These are phyloP conservation scores for Vanrija pseudolonga DNA, from an alignment of 1,284 basidiomycete genomes.

Conservation along the genomic window DNA sequence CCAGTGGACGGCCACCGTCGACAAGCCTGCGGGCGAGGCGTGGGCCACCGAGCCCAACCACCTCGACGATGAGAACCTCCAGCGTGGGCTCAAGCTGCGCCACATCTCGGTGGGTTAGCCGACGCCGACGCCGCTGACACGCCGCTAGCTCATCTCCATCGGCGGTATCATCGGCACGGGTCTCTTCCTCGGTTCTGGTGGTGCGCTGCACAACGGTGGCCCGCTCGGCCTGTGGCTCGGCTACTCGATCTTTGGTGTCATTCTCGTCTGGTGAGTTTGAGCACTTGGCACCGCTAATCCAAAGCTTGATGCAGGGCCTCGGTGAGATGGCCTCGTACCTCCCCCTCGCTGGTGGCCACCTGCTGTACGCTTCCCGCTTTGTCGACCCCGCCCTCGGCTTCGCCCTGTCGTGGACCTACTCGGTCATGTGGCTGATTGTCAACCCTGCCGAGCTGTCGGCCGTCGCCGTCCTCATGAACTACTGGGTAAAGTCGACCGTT, in stretches of 20 bases:
- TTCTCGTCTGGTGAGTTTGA: not conserved
- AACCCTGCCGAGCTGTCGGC: conserved; percentile 12
- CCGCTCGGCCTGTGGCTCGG: conserved; percentile 1
- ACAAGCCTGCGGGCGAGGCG: too few species aligned
- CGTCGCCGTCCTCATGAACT: conserved; percentile 23
- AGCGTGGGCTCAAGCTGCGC: not conserved
- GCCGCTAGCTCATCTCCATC: not conserved
- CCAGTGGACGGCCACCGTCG: too few species aligned
- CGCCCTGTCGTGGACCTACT: conserved; percentile 33
- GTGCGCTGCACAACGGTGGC: not conserved
- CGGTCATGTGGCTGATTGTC: conserved; percentile 17
- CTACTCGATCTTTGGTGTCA: not conserved
- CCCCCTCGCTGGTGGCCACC: conserved; percentile 60
- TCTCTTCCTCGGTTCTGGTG: conserved; percentile 1
- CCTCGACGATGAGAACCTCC: not conserved
- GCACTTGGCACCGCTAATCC: not conserved
- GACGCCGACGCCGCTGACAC: too few species aligned
- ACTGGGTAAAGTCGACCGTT: conserved; percentile 21
- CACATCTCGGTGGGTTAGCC: not conserved
- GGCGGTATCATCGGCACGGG: conserved; percentile 2
- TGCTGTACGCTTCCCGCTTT: conserved; percentile 58
- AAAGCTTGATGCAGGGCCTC: conserved; percentile 17
- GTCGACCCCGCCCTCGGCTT: conserved; percentile 36
- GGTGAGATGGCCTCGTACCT: conserved; percentile 29
- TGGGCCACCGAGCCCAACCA: too few species aligned